These are phyloP conservation scores for Roridomyces roridus DNA, from an alignment of 768 basidiomycete genomes.

Conservation along the genomic window DNA sequence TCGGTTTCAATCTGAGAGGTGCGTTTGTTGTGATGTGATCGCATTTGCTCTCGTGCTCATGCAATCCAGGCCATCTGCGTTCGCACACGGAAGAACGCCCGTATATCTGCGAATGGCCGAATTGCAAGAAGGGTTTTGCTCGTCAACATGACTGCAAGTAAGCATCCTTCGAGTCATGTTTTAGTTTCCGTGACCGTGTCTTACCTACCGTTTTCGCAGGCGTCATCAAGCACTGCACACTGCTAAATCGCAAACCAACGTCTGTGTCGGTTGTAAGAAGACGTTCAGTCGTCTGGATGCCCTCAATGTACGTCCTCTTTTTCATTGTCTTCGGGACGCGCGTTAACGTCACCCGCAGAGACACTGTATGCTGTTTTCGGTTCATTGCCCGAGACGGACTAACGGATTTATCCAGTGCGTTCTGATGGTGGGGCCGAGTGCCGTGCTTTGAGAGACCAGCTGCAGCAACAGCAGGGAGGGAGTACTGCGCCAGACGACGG, in stretches of 20 bases:
- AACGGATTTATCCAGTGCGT: conserved; percentile 58
- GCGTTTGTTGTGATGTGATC: conserved; percentile 14
- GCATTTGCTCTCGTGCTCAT: conserved; percentile 11
- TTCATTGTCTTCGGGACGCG: conserved; percentile 7
- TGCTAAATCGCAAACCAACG: conserved; percentile 81
- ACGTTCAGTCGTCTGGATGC: conserved; percentile 95
- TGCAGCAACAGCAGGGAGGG: conserved; percentile 31
- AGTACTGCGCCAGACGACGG: background rate
- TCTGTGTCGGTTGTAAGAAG: conserved; percentile 92
- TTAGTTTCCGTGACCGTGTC: background rate
- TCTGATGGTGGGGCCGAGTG: conserved; percentile 88
- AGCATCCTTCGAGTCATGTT: conserved; percentile 30
- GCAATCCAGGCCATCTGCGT: conserved; percentile 77
- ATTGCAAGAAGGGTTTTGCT: conserved; percentile 94
- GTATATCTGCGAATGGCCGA: conserved; percentile 92
- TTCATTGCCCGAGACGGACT: conserved; percentile 29
- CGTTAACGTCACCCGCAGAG: conserved; percentile 51
- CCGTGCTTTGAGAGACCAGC: conserved; percentile 49
- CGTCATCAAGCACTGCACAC: conserved; percentile 92
- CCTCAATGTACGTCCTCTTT: conserved; percentile 75
- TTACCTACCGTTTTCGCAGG: conserved; percentile 42
- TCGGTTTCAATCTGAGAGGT: conserved; percentile 89
- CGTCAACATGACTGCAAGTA: conserved; percentile 97
- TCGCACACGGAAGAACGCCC: conserved; percentile 97
- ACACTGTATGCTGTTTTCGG: conserved; percentile 65